A percentile compares a stretch with the other conserved stretches of the same genome.
Evolutionary conservation across 2,329 filamentous ascomycete genomes (phyloP).

Genomic region (Pseudogymnoascus pannorum): DNA sequence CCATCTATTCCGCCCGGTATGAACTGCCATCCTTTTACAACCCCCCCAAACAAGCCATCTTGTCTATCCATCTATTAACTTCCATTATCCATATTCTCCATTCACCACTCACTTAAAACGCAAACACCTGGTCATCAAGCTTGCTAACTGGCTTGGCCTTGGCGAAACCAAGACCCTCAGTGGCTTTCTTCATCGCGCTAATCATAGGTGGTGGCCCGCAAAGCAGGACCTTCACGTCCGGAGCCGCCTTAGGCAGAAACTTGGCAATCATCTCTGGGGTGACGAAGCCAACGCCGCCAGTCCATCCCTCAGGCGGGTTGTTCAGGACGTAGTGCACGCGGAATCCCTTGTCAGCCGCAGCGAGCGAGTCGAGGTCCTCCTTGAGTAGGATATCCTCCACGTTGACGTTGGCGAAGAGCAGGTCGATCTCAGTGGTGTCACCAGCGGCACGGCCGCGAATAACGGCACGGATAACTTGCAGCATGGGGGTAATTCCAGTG

Average conservation of each 20-base stretch:
- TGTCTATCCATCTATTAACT: neutral
- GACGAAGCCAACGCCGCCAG: slow-evolving; percentile 88
- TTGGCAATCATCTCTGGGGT: slow-evolving; percentile 93
- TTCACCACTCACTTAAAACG: slow-evolving; percentile 55
- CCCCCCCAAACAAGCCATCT: neutral
- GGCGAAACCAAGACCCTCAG: slow-evolving; percentile 79
- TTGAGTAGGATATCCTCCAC: slow-evolving; percentile 85
- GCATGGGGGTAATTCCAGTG: slow-evolving; percentile 97
- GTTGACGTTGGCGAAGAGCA: slow-evolving; percentile 97
- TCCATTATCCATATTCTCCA: neutral
- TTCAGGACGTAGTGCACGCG: slow-evolving; percentile 92
- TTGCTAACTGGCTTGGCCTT: slow-evolving; percentile 96
- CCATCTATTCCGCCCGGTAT: neutral
- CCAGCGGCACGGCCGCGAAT: slow-evolving; percentile 70
- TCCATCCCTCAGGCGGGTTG: slow-evolving; percentile 88
- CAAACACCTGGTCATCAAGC: slow-evolving; percentile 96
- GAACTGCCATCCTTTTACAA: neutral
- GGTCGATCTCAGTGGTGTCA: slow-evolving; percentile 81
- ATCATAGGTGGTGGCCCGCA: slow-evolving; percentile 97
- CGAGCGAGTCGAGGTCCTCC: slow-evolving; percentile 80
- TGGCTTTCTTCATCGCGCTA: slow-evolving; percentile 91
- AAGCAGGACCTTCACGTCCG: slow-evolving; percentile 86
- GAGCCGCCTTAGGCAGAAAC: slow-evolving; percentile 72
- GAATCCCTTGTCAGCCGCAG: slow-evolving; percentile 70
- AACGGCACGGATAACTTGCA: slow-evolving; percentile 90